A percentile compares a stretch with the other conserved stretches of the same genome.
phyloP scores from a whole-genome alignment of 2,329 filamentous ascomycete genomes.

The Fonsecaea pedrosoi region DNA sequence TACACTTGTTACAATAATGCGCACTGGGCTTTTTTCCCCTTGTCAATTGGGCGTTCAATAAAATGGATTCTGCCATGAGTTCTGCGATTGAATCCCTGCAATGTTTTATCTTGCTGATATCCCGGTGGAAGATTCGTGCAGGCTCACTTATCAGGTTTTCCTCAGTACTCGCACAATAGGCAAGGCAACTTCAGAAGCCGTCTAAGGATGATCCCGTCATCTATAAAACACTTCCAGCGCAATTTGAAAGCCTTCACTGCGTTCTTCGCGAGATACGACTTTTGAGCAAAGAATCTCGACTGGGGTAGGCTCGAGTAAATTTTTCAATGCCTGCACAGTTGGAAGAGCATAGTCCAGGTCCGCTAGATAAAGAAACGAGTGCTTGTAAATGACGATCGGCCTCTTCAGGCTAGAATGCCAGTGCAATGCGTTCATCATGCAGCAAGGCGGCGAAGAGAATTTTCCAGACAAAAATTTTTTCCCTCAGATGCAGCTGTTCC shows the following conservation, averaged over 20 bases:
- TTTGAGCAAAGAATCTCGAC: not conserved
- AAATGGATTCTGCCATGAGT: conserved; percentile 5
- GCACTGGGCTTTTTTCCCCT: conserved; percentile 13
- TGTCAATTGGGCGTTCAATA: conserved; percentile 15
- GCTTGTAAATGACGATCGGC: not conserved
- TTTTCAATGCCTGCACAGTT: not conserved
- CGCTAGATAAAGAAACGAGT: not conserved
- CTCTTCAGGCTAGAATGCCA: not conserved
- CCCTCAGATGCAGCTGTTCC: not conserved
- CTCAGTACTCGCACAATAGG: not conserved
- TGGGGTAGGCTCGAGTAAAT: not conserved
- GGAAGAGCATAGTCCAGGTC: not conserved
- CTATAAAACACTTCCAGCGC: not conserved
- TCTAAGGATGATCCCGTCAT: not conserved
- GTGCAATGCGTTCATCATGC: conserved; percentile 2
- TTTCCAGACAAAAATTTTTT: conserved; percentile 17
- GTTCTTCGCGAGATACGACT: not conserved
- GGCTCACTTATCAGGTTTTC: not conserved
- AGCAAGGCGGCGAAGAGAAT: conserved; percentile 10
- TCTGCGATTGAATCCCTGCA: not conserved
- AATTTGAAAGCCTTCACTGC: not conserved
- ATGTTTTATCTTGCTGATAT: not conserved
- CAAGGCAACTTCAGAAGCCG: not conserved
- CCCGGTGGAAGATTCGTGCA: not conserved
- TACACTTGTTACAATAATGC: conserved; percentile 38